Base-by-base conservation (phyloP, 768 basidiomycete species). In the Panaeolus papilionaceus region DNA sequence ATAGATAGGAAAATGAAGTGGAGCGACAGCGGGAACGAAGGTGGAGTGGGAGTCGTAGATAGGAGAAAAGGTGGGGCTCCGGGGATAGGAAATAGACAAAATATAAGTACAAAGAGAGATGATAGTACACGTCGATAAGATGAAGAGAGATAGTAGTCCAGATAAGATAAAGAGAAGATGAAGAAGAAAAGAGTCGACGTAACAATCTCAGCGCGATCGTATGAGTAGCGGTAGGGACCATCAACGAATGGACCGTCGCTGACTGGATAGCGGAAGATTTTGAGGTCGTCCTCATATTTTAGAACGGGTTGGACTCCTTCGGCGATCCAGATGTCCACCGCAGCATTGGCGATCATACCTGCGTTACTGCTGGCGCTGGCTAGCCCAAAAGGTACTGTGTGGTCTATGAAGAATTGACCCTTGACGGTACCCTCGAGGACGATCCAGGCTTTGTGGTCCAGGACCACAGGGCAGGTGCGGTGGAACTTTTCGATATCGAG, bases 401-500 rank as follows among this genome's bases (percentile, higher is more conserved):
- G 80, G 6, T 82, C 77, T 2, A 81, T 75, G 61, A 66, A 81
- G 45, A 78, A 78, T 3, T 72, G 20, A 0, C 73, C 72, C 0
- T 66, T 33, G 0, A 10, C 63, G 2, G 49, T 54, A 7, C 73
- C 77, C 49, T 75, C 71, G 5, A 79, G 51, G 0, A 80, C 77
- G 2, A 82, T 70, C 75, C 76, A 80, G 0, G 61, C 54, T 47
- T 82, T 83, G 68, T 81, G 77, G 0, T 70, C 66, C 0, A 80
- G 78, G 1, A 65, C 62, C 2, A 79, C 74, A 0, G 80, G 78
- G 28, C 76, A 76, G 0, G 78, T 81, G 0, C 78, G 66, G 66
- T 81, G 80, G 42, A 79, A 80, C 54, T 77, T 78, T 4, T 70
- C 71, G 37, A 81, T 79, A 68, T 82, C 78, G 0, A 75, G 58